phyloP scores from a whole-genome alignment of 495 filamentous ascomycete species.

The Annulohypoxylon nitens region DNA sequence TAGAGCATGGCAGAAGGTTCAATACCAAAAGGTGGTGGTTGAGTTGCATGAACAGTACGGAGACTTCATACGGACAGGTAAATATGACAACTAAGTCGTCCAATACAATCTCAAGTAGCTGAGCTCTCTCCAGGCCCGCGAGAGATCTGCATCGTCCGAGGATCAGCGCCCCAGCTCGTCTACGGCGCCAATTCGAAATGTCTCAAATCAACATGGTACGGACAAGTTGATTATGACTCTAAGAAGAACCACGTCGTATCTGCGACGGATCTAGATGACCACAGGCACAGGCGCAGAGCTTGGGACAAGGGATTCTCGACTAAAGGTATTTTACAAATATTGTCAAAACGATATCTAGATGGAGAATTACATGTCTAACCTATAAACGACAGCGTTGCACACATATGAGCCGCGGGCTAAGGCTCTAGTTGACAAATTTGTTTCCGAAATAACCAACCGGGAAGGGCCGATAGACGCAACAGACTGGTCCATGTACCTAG shows the following conservation, averaged over 20 bases:
- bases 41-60: conserved; percentile 55
- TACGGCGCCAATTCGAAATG: conserved; percentile 53
- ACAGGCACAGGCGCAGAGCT: conserved; percentile 51
- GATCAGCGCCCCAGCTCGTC: conserved; percentile 50
- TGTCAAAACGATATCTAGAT: too few species aligned
- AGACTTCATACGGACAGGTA: conserved; percentile 56
- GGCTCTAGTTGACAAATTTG: conserved; percentile 47
- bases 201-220: conserved; percentile 57
- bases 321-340: conserved; percentile 40
- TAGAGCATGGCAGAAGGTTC: conserved; percentile 28
- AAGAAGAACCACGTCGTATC: conserved; percentile 48
- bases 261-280: conserved; percentile 41
- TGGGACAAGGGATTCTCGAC: conserved; percentile 54
- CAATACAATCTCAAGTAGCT: background rate
- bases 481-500: conserved; percentile 51
- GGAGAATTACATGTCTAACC: background rate
- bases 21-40: conserved; percentile 52
- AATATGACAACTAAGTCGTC: background rate
- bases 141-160: conserved; percentile 55
- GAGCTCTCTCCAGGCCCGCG: conserved; percentile 37
- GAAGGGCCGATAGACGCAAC: conserved; percentile 44
- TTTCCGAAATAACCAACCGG: conserved; percentile 40
- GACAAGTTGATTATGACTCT: conserved; percentile 36
- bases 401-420: conserved; percentile 45
- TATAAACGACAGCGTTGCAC: conserved; percentile 36